These are phyloP conservation scores for Allantophomopsis cytisporea DNA, from an alignment of 2,329 filamentous ascomycete species.

Conservation along the genomic window DNA sequence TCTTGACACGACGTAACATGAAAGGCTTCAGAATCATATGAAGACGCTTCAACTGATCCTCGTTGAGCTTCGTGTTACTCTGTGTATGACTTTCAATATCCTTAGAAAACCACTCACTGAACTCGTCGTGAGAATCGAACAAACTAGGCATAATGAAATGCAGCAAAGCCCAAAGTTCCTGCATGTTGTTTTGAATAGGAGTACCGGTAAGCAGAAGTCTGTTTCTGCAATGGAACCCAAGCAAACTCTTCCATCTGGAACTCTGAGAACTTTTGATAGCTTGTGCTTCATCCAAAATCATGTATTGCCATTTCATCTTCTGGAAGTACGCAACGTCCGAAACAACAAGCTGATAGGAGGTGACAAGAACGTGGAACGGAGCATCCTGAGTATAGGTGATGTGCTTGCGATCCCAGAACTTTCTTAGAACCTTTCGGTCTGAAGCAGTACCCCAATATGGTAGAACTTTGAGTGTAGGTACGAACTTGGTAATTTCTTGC, in stretches of 20 bases:
- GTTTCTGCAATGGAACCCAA: conserved; percentile 92
- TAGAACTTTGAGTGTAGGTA: conserved; percentile 85
- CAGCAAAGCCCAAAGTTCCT: conserved; percentile 90
- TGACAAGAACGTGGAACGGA: conserved; percentile 90
- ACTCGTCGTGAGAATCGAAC: conserved; percentile 88
- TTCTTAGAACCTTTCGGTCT: conserved; percentile 89
- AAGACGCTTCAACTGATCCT: conserved; percentile 89
- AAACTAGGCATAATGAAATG: conserved; percentile 99
- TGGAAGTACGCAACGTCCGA: conserved; percentile 96
- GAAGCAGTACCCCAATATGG: conserved; percentile 95
- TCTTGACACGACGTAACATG: conserved; percentile 99
- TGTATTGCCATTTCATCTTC: conserved; percentile 99
- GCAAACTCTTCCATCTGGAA: conserved; percentile 89
- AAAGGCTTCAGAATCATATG: conserved; percentile 99
- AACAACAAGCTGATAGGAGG: conserved; percentile 94
- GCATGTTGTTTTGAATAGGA: conserved; percentile 99
- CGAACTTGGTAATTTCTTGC: conserved; percentile 91
- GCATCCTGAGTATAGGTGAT: conserved; percentile 89
- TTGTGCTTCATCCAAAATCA: conserved; percentile 97
- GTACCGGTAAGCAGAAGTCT: conserved; percentile 88
- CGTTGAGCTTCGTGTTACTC: conserved; percentile 98
- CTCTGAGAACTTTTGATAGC: conserved; percentile 97
- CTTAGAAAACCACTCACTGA: conserved; percentile 89
- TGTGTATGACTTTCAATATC: conserved; percentile 97
- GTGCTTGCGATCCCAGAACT: conserved; percentile 98